A percentile compares a stretch with the other conserved stretches of the same genome.
Evolutionary conservation across 1,284 basidiomycete genomes (phyloP).

Genomic region (Sanguinoderma infundibulare): DNA sequence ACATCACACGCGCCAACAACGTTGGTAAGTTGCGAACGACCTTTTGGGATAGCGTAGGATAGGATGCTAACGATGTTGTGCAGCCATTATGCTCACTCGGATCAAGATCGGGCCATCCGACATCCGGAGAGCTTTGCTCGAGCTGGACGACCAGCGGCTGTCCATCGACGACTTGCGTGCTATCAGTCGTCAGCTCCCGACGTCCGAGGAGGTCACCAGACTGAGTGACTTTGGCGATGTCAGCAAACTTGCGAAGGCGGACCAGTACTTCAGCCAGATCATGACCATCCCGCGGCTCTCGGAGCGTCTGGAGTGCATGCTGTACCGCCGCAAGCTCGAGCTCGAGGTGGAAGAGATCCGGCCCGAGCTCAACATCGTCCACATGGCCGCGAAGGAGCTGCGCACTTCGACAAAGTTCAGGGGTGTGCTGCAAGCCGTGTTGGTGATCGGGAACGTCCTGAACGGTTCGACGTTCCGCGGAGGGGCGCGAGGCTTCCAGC

Average conservation of each 20-base stretch:
- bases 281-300: constrained; percentile 77
- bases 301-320: constrained; percentile 79
- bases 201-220: constrained; percentile 71
- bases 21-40: constrained; percentile 58
- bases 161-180: constrained; percentile 75
- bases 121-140: constrained; percentile 71
- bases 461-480: constrained; percentile 87
- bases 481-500: constrained; percentile 81
- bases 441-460: constrained; percentile 81
- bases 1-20: constrained; percentile 85
- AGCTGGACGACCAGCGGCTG: constrained; percentile 69
- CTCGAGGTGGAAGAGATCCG: constrained; percentile 84
- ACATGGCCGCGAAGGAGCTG: constrained; percentile 77
- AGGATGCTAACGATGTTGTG: background rate
- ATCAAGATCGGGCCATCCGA: constrained; percentile 69
- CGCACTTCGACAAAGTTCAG: constrained; percentile 72
- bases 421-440: constrained; percentile 71
- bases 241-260: constrained; percentile 77
- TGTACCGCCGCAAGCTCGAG: constrained; percentile 83
- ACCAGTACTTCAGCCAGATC: constrained; percentile 86
- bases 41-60: background rate
- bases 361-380: constrained; percentile 81
- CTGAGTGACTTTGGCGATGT: constrained; percentile 73
- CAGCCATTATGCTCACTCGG: constrained; percentile 82
- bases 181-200: constrained; percentile 77